Percentiles rank a stretch among this genome's conserved stretches.
Evolutionary conservation across 768 basidiomycete genomes (phyloP).

Genomic region (Rhodotorula kratochvilovae): DNA sequence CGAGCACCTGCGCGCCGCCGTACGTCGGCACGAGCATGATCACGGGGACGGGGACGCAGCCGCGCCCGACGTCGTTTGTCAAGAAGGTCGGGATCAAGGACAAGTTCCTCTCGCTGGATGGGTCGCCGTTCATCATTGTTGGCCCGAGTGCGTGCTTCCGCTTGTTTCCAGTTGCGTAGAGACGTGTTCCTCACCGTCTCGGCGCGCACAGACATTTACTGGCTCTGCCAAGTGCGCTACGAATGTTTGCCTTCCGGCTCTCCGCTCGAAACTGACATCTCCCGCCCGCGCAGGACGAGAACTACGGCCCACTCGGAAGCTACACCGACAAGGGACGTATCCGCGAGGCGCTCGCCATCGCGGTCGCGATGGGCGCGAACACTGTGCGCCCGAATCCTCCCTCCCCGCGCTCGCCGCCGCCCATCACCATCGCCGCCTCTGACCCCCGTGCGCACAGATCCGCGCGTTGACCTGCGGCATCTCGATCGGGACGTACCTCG

Average conservation of each 20-base stretch:
- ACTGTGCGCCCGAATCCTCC: slow-evolving; percentile 41
- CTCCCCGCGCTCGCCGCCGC: background rate
- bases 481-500: slow-evolving; percentile 38
- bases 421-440: background rate
- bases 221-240: slow-evolving; percentile 33
- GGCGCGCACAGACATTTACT: slow-evolving; percentile 28
- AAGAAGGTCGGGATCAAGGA: background rate
- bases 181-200: too few species aligned
- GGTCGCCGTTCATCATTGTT: slow-evolving; percentile 10
- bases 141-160: slow-evolving; percentile 24
- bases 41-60: slow-evolving; percentile 30
- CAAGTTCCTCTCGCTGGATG: background rate
- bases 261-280: too few species aligned
- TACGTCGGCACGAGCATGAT: slow-evolving; percentile 22
- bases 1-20: slow-evolving; percentile 10
- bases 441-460: background rate
- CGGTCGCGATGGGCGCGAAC: slow-evolving; percentile 42
- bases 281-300: slow-evolving; percentile 19
- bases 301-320: slow-evolving; percentile 17
- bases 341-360: slow-evolving; percentile 39
- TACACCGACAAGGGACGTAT: slow-evolving; percentile 35
- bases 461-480: slow-evolving; percentile 37
- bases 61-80: slow-evolving; percentile 25
- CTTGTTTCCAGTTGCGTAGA: background rate
- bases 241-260: background rate